Base-by-base conservation (phyloP, 2,329 filamentous ascomycete genomes). In the Cytospora piceae region DNA sequence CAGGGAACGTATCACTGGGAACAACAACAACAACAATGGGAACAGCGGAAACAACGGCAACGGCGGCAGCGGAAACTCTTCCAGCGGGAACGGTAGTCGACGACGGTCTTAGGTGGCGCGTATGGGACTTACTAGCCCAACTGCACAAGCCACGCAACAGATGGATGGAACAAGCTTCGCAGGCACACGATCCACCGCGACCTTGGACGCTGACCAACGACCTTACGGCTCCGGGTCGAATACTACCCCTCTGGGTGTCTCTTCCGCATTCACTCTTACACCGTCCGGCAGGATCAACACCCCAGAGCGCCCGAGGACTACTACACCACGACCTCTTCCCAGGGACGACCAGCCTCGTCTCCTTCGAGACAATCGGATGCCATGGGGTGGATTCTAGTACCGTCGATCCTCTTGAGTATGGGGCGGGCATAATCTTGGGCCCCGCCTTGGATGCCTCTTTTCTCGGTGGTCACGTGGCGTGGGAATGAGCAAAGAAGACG, bases 1-100 rank as follows among this genome's bases (percentile, higher is more conserved):
- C 39, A 70, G 72, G 49, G 71, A 73, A 34, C 70, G 70, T 31
- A 71, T 71, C 39, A 27, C 55, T 46, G 55, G 66, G 32, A 56
- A 46, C 22, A 59, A 63, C 24, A 34, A 14, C 52, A 42, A 3
- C 39, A 20, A 22, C 34, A 52, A 29, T n/a, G 56, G 46, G 27
- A 58, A 63, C 42, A 34, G 8, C 11, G 32, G 32, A 2, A 34
- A 34, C 32, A 61, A 62, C 29, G 55, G 55, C 15, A 42, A 20
- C 17, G 39, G 17, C 39, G 39, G 39, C 39, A 42, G 39, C 15
- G 39, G 24, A 22, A 58, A 37, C 22, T 46, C 12, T 12, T 49
- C 27, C 54, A 37, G 37, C 24, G 31, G 34, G n/a, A 39, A 58
- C 20, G 49, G 27, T n/a, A 34, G 55, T 52, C 63, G 63, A n/a